phyloP scores from a whole-genome alignment of 2,329 filamentous ascomycete genomes.

The Uncinocarpus reesii region DNA sequence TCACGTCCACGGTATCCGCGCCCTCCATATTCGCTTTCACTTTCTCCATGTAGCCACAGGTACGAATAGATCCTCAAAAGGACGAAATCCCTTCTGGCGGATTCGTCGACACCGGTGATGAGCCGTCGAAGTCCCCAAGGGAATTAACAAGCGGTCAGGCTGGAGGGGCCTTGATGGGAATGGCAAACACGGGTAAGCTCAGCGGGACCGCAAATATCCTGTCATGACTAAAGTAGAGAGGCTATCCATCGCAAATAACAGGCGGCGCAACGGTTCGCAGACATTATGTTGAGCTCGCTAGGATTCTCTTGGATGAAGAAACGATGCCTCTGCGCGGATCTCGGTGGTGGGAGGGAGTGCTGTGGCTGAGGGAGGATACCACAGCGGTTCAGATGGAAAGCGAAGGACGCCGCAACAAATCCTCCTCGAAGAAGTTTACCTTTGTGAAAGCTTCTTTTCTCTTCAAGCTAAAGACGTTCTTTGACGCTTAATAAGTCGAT shows the following conservation, averaged over 20 bases:
- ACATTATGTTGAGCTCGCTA: not conserved
- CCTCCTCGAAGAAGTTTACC: not conserved
- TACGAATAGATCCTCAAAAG: not conserved
- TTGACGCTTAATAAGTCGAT: not conserved
- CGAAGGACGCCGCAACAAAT: slow-evolving; percentile 2
- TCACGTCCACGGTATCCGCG: slow-evolving; percentile 73
- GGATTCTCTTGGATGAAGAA: not conserved
- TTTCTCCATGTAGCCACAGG: not conserved
- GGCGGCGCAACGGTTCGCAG: not conserved
- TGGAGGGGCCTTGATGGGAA: too few relatives aligned
- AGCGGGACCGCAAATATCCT: not conserved
- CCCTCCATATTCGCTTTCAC: slow-evolving; percentile 54
- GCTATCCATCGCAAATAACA: slow-evolving; percentile 3
- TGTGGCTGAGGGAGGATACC: slow-evolving; percentile 3
- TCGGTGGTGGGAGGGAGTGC: not conserved
- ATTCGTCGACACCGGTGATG: not conserved
- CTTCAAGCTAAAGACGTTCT: not conserved
- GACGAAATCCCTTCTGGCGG: not conserved
- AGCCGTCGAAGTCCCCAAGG: too few relatives aligned
- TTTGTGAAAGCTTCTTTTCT: not conserved
- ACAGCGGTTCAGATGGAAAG: slow-evolving; percentile 2
- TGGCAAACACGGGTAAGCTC: too few relatives aligned
- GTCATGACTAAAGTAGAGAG: not conserved
- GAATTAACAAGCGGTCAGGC: too few relatives aligned
- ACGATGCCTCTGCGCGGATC: not conserved